phyloP scores from a whole-genome alignment of 177 flowering plant genomes.

The Vitis hybrid region DNA sequence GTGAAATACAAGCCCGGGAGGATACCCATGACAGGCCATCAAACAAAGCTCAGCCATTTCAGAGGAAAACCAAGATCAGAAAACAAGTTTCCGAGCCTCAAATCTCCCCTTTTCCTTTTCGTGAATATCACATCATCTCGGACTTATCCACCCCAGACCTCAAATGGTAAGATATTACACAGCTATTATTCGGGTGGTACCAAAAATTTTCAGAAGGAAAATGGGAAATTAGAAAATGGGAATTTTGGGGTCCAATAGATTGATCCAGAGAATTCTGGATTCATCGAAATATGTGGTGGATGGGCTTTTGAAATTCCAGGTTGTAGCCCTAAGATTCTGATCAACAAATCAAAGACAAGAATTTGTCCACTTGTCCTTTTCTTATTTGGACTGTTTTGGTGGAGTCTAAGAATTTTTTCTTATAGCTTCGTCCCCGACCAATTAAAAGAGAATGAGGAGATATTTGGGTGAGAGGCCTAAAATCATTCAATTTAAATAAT shows the following conservation, averaged over 20 bases:
- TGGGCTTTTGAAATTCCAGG: slow-evolving; percentile 12
- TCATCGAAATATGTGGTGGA: not conserved
- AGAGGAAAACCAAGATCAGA: slow-evolving; percentile 33
- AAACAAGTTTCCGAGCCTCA: slow-evolving; percentile 12
- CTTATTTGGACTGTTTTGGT: not conserved
- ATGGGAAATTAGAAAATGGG: not conserved
- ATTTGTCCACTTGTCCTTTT: not conserved
- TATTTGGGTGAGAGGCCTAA: too few species aligned
- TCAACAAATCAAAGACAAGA: not conserved
- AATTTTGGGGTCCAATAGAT: slow-evolving; percentile 7
- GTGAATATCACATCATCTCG: slow-evolving; percentile 8
- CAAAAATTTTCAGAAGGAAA: not conserved
- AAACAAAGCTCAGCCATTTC: slow-evolving; percentile 37
- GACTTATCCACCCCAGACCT: slow-evolving; percentile 20
- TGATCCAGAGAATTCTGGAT: not conserved
- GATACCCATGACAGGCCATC: slow-evolving; percentile 58
- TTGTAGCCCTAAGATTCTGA: slow-evolving; percentile 1
- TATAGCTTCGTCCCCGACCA: too few species aligned
- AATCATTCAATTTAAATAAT: too few species aligned
- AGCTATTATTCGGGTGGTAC: not conserved
- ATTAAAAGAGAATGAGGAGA: too few species aligned
- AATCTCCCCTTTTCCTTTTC: not conserved
- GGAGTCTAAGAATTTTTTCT: too few species aligned
- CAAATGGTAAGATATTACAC: slow-evolving; percentile 4
- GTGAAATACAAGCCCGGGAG: slow-evolving; percentile 32